These are phyloP conservation scores for Ceratorhiza oryzae-sativae DNA, from an alignment of 1,284 basidiomycete species.

Conservation along the genomic window DNA sequence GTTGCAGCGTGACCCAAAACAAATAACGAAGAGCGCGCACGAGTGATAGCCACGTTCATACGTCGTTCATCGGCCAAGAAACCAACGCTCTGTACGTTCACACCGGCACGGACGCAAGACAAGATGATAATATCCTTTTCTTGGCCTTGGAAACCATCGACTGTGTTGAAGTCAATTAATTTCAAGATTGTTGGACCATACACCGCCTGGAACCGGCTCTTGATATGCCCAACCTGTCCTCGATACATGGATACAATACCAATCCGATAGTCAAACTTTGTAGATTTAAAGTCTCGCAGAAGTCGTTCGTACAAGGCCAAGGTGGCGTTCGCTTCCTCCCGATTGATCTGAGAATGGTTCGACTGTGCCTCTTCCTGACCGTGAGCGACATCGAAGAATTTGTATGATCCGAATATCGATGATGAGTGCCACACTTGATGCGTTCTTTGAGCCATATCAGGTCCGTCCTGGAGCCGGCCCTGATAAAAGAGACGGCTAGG, in stretches of 20 bases:
- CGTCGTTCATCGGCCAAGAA: constrained; percentile 86
- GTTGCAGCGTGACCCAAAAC: constrained; percentile 91
- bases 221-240: constrained; percentile 85
- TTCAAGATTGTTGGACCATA: constrained; percentile 78
- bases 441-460: constrained; percentile 86
- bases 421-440: constrained; percentile 85
- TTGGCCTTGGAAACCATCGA: constrained; percentile 98
- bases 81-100: constrained; percentile 81
- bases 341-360: constrained; percentile 79
- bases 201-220: constrained; percentile 69
- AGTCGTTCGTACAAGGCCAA: constrained; percentile 82
- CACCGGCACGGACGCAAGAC: constrained; percentile 90
- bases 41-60: constrained; percentile 98
- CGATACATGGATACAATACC: constrained; percentile 97
- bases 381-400: constrained; percentile 80
- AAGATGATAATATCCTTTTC: constrained; percentile 97
- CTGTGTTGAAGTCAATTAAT: constrained; percentile 94
- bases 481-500: constrained; percentile 93
- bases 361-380: constrained; percentile 62
- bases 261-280: constrained; percentile 78
- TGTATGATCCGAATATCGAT: constrained; percentile 84
- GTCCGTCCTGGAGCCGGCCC: constrained; percentile 83
- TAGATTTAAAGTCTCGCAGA: constrained; percentile 65
- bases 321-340: constrained; percentile 77
- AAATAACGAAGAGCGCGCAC: constrained; percentile 93